Evolutionary conservation across 2,329 filamentous ascomycete genomes (phyloP), one percentile per base, ranked within the genome.

Genomic region (Neonectria punicea): DNA sequence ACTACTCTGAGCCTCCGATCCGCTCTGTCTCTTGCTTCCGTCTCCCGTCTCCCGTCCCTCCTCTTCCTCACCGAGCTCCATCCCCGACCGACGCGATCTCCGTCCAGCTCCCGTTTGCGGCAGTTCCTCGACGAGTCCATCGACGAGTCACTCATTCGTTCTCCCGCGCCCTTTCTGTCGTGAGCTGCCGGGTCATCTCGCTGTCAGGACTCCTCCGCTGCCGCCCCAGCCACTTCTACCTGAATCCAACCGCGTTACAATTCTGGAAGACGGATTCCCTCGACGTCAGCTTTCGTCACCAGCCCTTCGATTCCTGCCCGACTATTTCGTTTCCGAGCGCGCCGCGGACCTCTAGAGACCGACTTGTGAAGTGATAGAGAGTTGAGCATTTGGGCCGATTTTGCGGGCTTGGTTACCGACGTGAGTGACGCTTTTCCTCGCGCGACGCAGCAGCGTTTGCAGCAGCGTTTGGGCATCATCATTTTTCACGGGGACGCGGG

Each of bases 1-100:
- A 76, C 77, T 76, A 77, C 78, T 78, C 78, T 82, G 80, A 83
- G 82, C 81, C 80, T 82, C 79, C 78, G 78, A 80, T 79, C 80
- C 80, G 77, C 74, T 75, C 72, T 72, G 73, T 73, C 55, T 73
- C 61, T 73, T 66, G 67, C 62, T 54, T 67, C 67, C 63, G 67
- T 72, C 67, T 55, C 63, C 68, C 67, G 61, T 61, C 49, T 70
- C 56, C 64, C 65, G 65, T 61, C 64, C 70, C 70, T 67, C 60
- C 68, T 72, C 70, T 54, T 70, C 59, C 67, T 74, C 73, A 73
- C 70, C 73, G 71, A 74, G 71, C 72, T 74, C 73, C 70, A 72
- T 70, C 68, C 50, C 68, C 70, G 72, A 71, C 62, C 73, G 69
- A 75, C 73, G 63, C 72, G 72, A 70, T 67, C 51, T 60, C 69